phyloP scores from a whole-genome alignment of 2,329 filamentous ascomycete genomes.

The Hymenoscyphus fraxineus region DNA sequence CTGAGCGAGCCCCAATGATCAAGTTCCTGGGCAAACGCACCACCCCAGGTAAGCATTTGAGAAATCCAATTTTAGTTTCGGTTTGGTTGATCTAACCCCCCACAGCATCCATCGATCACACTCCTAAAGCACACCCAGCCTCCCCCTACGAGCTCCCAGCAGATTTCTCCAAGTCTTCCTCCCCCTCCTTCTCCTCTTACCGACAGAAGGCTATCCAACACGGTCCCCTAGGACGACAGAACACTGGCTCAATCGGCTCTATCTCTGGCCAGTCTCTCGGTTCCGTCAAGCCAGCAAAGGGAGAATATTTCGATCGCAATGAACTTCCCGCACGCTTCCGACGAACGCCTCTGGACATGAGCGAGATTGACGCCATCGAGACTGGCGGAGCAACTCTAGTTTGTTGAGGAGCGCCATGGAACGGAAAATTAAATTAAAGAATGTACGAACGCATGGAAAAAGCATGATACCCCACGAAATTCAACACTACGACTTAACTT shows the following conservation, averaged over 20 bases:
- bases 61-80: neutral
- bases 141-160: conserved; percentile 52
- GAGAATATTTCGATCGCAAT: conserved; percentile 81
- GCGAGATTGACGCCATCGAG: conserved; percentile 94
- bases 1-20: conserved; percentile 39
- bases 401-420: conserved; percentile 24
- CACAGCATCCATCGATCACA: conserved; percentile 53
- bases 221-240: conserved; percentile 46
- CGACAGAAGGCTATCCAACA: conserved; percentile 57
- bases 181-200: conserved; percentile 55
- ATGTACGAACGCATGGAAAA: neutral
- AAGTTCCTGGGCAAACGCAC: conserved; percentile 41
- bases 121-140: conserved; percentile 54
- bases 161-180: conserved; percentile 44
- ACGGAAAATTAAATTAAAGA: neutral
- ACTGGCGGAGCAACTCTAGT: conserved; percentile 77
- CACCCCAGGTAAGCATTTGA: conserved; percentile 35
- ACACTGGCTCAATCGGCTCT: conserved; percentile 28
- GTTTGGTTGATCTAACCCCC: conserved; percentile 14
- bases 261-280: conserved; percentile 64
- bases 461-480: conserved; percentile 2
- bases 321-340: conserved; percentile 85
- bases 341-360: conserved; percentile 65
- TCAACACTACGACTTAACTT: neutral
- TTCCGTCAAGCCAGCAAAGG: conserved; percentile 63